Evolutionary conservation across 495 filamentous ascomycete genomes (phyloP).

Genomic region (Copromyces sp.): DNA sequence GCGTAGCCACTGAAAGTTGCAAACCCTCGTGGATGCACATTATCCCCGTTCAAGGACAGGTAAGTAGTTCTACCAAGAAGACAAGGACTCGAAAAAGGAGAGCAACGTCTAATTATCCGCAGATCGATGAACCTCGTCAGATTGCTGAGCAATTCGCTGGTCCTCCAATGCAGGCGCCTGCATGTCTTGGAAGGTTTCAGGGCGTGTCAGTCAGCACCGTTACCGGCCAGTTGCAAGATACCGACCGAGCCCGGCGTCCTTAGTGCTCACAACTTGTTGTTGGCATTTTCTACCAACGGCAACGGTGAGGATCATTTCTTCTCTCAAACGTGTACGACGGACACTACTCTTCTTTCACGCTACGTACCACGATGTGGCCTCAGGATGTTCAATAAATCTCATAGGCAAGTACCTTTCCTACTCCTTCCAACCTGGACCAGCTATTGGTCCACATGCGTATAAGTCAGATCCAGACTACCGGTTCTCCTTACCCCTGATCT

Average conservation of each 20-base stretch:
- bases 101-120: neutral
- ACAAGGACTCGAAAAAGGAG: too few relatives aligned
- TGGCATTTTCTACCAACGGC: neutral
- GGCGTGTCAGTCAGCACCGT: neutral
- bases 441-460: neutral
- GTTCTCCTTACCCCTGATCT: neutral
- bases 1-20: neutral
- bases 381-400: neutral
- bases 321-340: neutral
- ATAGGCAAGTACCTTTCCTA: neutral
- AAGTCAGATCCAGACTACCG: neutral
- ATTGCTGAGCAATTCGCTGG: neutral
- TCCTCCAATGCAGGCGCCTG: neutral
- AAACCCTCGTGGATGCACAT: too few relatives aligned
- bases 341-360: accelerated
- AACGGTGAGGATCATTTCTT: neutral
- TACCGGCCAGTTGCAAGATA: neutral
- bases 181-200: neutral
- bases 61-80: too few relatives aligned
- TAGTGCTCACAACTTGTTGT: neutral
- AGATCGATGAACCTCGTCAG: neutral
- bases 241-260: neutral
- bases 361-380: neutral
- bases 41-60: too few relatives aligned
- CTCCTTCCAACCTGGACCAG: neutral